Conservation (phyloP, 2,329 filamentous ascomycete genomes). For the Calonectria montana region DNA sequence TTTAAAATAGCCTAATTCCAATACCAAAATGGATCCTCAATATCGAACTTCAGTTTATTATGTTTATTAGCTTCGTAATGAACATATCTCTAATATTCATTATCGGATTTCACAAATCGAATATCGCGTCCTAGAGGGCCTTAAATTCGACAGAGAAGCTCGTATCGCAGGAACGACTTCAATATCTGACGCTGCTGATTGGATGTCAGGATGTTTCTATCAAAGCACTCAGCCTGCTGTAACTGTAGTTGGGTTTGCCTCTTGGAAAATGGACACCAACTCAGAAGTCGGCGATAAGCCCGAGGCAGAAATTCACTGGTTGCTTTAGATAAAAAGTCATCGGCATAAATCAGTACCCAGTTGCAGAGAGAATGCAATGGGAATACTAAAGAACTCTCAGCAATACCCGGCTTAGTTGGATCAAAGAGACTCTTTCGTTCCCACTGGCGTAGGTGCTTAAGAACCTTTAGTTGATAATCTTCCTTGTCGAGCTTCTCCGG, state of each 20-base stretch:
- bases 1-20: background rate
- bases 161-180: background rate
- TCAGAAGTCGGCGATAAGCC: background rate
- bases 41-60: background rate
- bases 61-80: accelerated
- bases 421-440: background rate
- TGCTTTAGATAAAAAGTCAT: background rate
- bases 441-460: background rate
- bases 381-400: background rate
- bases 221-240: background rate
- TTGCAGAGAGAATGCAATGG: background rate
- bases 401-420: background rate
- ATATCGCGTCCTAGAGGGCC: background rate
- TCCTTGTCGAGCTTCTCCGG: background rate
- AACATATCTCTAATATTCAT: too few relatives aligned
- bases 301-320: background rate
- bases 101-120: background rate
- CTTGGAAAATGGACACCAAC: background rate
- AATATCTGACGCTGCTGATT: background rate
- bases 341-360: background rate
- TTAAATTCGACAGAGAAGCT: background rate
- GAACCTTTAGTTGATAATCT: background rate
- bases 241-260: background rate
- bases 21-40: background rate
- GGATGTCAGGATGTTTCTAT: background rate